Percentiles rank a stretch among this genome's conserved stretches.
Evolutionary conservation across 345 rosid genomes (phyloP).

Genomic region (Kandelia obovata): DNA sequence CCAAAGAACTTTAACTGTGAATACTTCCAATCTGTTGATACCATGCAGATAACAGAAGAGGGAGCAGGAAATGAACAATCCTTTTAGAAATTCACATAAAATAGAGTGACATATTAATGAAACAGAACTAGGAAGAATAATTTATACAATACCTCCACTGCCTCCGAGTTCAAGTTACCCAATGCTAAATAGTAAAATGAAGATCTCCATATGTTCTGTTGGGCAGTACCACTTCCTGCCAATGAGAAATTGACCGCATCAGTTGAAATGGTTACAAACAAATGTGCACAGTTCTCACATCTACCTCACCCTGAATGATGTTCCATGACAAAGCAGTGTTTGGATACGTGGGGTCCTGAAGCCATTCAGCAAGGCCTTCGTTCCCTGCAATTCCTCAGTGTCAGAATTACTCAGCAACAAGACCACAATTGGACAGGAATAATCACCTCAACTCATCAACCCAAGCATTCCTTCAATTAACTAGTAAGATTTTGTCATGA

Average conservation of each 20-base stretch:
- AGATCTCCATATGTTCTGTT: conserved; percentile 57
- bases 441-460: neutral
- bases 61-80: neutral
- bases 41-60: too few relatives aligned
- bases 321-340: conserved; percentile 84
- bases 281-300: conserved; percentile 10
- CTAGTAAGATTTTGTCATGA: too few relatives aligned
- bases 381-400: conserved; percentile 51
- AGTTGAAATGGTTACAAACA: conserved; percentile 10
- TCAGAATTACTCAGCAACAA: conserved; percentile 16
- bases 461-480: neutral
- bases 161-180: conserved; percentile 74
- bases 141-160: conserved; percentile 53
- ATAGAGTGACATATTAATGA: conserved; percentile 7
- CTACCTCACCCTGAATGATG: conserved; percentile 55
- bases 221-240: conserved; percentile 62
- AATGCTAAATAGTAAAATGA: conserved; percentile 72
- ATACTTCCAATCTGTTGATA: too few relatives aligned
- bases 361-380: conserved; percentile 84
- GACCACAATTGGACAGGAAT: neutral
- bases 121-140: neutral
- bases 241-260: conserved; percentile 17
- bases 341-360: conserved; percentile 75
- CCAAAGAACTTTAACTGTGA: too few relatives aligned
- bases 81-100: neutral